A percentile compares a stretch with the other conserved stretches of the same genome.
phyloP scores from a whole-genome alignment of 2,329 filamentous ascomycete genomes.

The Nigrospora sphaerica region DNA sequence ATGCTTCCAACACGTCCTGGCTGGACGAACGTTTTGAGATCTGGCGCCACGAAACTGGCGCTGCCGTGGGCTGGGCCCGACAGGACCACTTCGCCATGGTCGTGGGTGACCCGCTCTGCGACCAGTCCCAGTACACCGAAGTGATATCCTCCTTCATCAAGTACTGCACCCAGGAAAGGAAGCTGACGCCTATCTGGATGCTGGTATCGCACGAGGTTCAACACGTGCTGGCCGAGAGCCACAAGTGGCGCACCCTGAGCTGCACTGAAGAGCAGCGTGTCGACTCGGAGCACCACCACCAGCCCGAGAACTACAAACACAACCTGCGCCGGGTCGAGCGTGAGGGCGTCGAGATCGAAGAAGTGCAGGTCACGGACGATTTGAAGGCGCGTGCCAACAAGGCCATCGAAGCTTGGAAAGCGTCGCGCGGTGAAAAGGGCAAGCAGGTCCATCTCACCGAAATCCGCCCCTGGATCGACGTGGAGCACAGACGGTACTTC shows the following conservation, averaged over 20 bases:
- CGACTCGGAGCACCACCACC: constrained; percentile 61
- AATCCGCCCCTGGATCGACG: constrained; percentile 81
- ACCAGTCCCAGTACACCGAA: constrained; percentile 65
- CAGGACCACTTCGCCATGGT: constrained; percentile 71
- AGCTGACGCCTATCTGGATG: constrained; percentile 80
- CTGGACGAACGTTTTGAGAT: constrained; percentile 82
- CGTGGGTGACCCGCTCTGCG: constrained; percentile 82
- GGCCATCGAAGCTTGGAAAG: constrained; percentile 73
- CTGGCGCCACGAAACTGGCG: constrained; percentile 74
- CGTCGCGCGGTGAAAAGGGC: constrained; percentile 63
- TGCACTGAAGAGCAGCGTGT: constrained; percentile 86
- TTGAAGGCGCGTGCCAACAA: constrained; percentile 63
- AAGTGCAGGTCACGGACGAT: constrained; percentile 63
- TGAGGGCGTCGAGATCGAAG: constrained; percentile 75
- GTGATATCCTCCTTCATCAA: constrained; percentile 70
- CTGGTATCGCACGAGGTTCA: constrained; percentile 75
- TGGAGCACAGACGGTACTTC: constrained; percentile 78
- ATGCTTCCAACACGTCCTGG: constrained; percentile 91
- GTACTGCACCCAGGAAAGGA: constrained; percentile 61
- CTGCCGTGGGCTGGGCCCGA: constrained; percentile 76
- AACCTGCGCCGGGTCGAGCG: constrained; percentile 63
- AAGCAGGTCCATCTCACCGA: constrained; percentile 85
- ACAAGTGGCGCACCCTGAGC: constrained; percentile 83
- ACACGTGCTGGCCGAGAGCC: constrained; percentile 69
- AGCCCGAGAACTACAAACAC: constrained; percentile 62